Base-by-base conservation (phyloP, 495 filamentous ascomycete genomes). In the Tuber umbilicatum region DNA sequence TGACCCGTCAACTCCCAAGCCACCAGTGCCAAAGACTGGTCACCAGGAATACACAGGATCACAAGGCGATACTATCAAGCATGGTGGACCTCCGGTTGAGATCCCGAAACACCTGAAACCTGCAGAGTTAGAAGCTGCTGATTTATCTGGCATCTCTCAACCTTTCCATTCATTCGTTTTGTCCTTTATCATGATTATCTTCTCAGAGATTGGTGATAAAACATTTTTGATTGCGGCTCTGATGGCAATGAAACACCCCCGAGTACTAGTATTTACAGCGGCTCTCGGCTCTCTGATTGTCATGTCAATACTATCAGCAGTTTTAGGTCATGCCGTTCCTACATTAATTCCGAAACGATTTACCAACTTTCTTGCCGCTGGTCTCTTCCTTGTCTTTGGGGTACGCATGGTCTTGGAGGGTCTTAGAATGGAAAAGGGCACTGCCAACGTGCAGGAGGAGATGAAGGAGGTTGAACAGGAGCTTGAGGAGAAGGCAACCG, bases 181-280 rank as follows among this genome's bases (percentile, higher is more conserved):
- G 70, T 95, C 95, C 12, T 89, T 97, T 72, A 93, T 94, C 74
- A 98, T 98, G 95, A 99, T 99, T 76, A 87, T 98, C 73, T 92
- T 98, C 79, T 97, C 95, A 76, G 95, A 99, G 83, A 90, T 99
- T 82, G 95, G 95, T 74, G 95, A 99, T 88, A 99, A 99, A 84
- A 99, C 95, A 0, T 99, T 99, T 85, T 87, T 99, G 60, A 93
- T 99, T 67, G 95, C 95, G 21, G 95, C 95, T 38, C 87, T 99
- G 35, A 99, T 99, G 95, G 95, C 95, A 2, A 99, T 99, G 95
- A 93, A 97, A 78, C 94, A 99, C 82, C 91, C 95, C 67, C 92
- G 94, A 43, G 83, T 97, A 72, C 86, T 97, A 19, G 96, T 99
- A 64, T 99, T 98, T 85, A 90, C 92, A 12, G 93, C 95, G 9